A percentile compares a stretch with the other conserved stretches of the same genome.
Conservation (phyloP, 176 grass and related monocot genomes). For the Triticum timopheevii region DNA sequence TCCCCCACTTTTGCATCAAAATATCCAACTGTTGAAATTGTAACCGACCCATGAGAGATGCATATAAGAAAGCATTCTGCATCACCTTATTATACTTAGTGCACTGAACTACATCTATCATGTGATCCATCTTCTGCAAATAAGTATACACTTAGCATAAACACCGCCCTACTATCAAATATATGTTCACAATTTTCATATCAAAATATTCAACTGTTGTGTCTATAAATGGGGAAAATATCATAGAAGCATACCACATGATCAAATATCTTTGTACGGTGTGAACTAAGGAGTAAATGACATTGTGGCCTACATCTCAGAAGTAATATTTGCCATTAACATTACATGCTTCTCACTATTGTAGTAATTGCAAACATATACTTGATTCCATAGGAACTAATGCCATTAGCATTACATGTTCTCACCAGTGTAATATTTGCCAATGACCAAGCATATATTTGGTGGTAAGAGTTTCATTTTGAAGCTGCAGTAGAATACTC, state of each 20-base stretch:
- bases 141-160: neutral
- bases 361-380: neutral
- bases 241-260: neutral
- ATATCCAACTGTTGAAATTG: neutral
- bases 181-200: neutral
- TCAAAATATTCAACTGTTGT: neutral
- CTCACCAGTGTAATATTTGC: neutral
- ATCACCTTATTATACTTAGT: neutral
- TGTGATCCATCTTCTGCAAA: neutral
- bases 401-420: neutral
- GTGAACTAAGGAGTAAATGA: neutral
- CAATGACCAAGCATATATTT: neutral
- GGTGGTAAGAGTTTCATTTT: conserved; percentile 14
- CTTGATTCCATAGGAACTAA: neutral
- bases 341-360: neutral
- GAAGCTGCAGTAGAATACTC: neutral
- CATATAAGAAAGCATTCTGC: neutral
- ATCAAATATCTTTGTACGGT: neutral
- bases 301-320: neutral
- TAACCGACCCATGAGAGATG: neutral
- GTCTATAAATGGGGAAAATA: neutral
- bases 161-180: neutral
- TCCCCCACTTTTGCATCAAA: no score
- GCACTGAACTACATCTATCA: neutral
- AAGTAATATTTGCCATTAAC: neutral